Evolutionary conservation across 768 basidiomycete species (phyloP).

Genomic region (Lentinula sp.): DNA sequence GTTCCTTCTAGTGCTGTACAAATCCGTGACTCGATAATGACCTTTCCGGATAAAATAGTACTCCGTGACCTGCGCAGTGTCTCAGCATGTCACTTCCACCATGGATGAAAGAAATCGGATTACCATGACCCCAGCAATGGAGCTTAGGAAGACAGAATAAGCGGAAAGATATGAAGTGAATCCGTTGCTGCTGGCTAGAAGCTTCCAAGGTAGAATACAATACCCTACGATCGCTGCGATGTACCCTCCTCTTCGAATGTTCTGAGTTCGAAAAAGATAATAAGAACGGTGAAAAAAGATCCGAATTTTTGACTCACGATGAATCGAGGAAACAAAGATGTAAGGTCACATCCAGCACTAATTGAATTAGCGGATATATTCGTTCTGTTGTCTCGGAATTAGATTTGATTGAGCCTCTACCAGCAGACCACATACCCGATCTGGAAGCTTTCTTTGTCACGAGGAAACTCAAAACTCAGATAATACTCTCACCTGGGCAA

Average conservation of each 20-base stretch:
- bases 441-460: neutral
- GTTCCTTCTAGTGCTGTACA: conserved; percentile 51
- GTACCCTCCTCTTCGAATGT: conserved; percentile 82
- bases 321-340: conserved; percentile 70
- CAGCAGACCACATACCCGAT: neutral
- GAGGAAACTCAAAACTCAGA: neutral
- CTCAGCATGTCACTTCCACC: neutral
- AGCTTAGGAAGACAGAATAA: conserved; percentile 76
- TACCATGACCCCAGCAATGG: conserved; percentile 79
- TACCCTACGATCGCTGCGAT: conserved; percentile 74
- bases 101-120: conserved; percentile 8
- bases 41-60: conserved; percentile 72
- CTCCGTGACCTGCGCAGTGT: conserved; percentile 52
- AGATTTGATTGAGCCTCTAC: neutral
- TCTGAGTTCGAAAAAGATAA: conserved; percentile 29
- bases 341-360: conserved; percentile 79
- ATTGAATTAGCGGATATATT: conserved; percentile 83
- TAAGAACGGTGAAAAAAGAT: neutral
- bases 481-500: conserved; percentile 50
- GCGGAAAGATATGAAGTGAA: conserved; percentile 81
- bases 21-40: conserved; percentile 63
- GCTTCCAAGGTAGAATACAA: conserved; percentile 73
- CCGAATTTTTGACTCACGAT: conserved; percentile 37
- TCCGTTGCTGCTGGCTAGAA: conserved; percentile 64
- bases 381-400: conserved; percentile 32